Evolutionary conservation across 1,284 basidiomycete species (phyloP), one percentile per base, ranked within the genome.

Genomic region (Cryptococcus sp.): DNA sequence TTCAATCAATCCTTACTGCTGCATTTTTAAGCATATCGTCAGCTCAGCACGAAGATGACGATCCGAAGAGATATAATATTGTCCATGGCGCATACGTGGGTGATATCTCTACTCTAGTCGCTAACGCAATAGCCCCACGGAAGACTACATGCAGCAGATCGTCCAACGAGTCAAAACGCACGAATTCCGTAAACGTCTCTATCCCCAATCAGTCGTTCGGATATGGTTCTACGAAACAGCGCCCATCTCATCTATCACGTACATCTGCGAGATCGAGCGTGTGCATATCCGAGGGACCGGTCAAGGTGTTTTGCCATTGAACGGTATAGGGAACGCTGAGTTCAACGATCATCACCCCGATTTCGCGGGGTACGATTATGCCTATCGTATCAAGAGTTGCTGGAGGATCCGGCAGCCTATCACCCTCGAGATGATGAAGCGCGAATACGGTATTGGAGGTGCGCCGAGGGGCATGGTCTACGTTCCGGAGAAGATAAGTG

Each of bases 391-490:
- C 19, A 23, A 11, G n/a, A 42, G 52, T 16, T 68, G 66, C 53
- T 56, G 52, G n/a, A 51, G 52, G 38, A 22, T 62, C 20, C 41
- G 13, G 17, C 17, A 45, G n/a, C 51, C 58, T 5, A 56, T 68
- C 22, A 25, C 50, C 5, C 55, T 65, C 17, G 31, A 19, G 3
- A 38, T 39, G 13, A 50, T 68, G 50, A 65, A 56, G 51, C 42
- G 16, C 17, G 41, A 23, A 17, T 64, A 61, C 53, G 64, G 64
- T 31, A 53, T 66, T 6, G 35, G 40, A 10, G 50, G 57, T 22
- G 61, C 66, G 5, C 66, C 66, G 27, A 57, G 60, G 22, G 66
- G 61, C 16, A 64, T 68, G 66, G 58, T 65, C 7, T 68, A 68
- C 44, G 60, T 64, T 6, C 56, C 57, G 22, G 44, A 60, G 31